Conservation (phyloP, 805 yeast genomes). For the Pichia cephalocereana region DNA sequence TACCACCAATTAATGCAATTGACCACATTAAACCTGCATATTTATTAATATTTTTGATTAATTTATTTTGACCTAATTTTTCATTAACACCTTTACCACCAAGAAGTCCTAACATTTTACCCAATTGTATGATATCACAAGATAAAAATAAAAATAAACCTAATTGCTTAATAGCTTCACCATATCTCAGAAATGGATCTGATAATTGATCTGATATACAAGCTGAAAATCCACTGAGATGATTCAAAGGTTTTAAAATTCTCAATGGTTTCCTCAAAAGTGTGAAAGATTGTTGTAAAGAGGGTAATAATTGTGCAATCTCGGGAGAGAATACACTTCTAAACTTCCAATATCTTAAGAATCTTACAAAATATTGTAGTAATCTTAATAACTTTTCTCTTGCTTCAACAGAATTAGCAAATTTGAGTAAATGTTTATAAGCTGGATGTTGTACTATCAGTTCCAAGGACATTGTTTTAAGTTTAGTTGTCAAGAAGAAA, state of each 20-base stretch:
- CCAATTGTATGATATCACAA: slow-evolving; percentile 55
- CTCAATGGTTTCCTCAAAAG: slow-evolving; percentile 66
- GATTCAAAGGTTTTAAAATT: slow-evolving; percentile 71
- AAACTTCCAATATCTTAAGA: slow-evolving; percentile 33
- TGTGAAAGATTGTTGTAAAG: slow-evolving; percentile 3
- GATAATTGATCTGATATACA: slow-evolving; percentile 61
- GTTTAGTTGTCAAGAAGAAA: neutral
- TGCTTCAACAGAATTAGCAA: slow-evolving; percentile 57
- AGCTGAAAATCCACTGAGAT: slow-evolving; percentile 57
- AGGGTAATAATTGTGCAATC: neutral
- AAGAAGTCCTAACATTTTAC: slow-evolving; percentile 49
- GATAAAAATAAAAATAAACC: slow-evolving; percentile 56
- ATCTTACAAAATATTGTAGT: slow-evolving; percentile 72
- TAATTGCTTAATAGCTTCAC: slow-evolving; percentile 47
- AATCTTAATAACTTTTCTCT: slow-evolving; percentile 75
- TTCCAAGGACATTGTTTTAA: slow-evolving; percentile 53
- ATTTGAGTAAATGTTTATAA: slow-evolving; percentile 47
- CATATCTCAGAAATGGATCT: slow-evolving; percentile 45
- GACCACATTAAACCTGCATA: slow-evolving; percentile 72
- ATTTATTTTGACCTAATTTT: neutral
- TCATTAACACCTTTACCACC: slow-evolving; percentile 21
- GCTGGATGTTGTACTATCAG: slow-evolving; percentile 69
- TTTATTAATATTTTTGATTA: slow-evolving; percentile 37
- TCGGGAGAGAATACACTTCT: neutral
- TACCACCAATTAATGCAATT: slow-evolving; percentile 53